Evolutionary conservation across 768 basidiomycete genomes (phyloP).

Genomic region (Lentinula aciculospora): DNA sequence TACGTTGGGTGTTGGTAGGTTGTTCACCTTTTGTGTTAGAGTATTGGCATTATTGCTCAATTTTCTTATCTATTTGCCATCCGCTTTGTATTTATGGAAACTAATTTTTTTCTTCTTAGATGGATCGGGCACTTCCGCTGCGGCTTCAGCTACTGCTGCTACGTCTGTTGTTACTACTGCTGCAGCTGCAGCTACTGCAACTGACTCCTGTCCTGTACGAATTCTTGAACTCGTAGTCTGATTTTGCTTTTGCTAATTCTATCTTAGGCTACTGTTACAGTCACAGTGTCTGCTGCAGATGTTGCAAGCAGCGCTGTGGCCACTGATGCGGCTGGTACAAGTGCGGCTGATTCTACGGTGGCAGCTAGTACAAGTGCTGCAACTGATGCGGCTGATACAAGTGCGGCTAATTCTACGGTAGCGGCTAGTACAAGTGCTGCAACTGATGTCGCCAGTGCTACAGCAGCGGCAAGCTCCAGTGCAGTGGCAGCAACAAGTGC

Average conservation of each 20-base stretch:
- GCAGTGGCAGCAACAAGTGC: constrained; percentile 20
- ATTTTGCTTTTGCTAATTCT: neutral
- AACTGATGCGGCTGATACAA: neutral
- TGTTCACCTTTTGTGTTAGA: too few relatives aligned
- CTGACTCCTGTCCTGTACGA: neutral
- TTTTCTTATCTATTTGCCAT: neutral
- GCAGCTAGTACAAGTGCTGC: constrained; percentile 19
- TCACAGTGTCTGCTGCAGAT: constrained; percentile 16
- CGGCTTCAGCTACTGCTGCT: neutral
- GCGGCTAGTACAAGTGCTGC: constrained; percentile 19
- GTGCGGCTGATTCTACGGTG: constrained; percentile 18
- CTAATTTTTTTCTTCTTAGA: neutral
- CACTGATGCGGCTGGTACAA: constrained; percentile 16
- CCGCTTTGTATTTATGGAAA: neutral
- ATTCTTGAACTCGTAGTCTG: neutral
- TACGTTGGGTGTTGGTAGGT: neutral
- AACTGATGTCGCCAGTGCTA: constrained; percentile 8
- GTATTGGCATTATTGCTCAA: neutral
- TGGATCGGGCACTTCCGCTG: neutral
- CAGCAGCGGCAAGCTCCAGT: constrained; percentile 17
- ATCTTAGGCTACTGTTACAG: constrained; percentile 10
- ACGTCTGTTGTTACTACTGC: neutral
- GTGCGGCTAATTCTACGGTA: constrained; percentile 18
- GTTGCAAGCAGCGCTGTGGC: constrained; percentile 19
- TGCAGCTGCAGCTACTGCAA: constrained; percentile 9